Percentiles rank a stretch among this genome's conserved stretches.
These are phyloP conservation scores for Mortierella sp. DNA, from an alignment of 371 early-diverging fungal genomes.

Conservation along the genomic window DNA sequence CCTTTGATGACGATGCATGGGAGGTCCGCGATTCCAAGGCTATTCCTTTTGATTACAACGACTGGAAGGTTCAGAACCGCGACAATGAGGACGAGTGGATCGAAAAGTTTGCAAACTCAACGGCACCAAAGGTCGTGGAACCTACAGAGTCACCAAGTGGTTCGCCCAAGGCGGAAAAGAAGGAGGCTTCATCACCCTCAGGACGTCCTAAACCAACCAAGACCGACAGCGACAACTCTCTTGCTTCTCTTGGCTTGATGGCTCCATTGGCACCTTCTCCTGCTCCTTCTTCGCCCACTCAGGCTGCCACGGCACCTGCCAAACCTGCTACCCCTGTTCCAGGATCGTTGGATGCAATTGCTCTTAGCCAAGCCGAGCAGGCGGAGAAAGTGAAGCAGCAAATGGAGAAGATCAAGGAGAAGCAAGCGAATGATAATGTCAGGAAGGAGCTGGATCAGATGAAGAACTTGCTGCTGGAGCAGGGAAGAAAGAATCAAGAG, in stretches of 20 bases:
- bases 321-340: constrained; percentile 39
- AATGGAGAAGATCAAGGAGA: constrained; percentile 49
- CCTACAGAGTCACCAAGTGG: constrained; percentile 42
- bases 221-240: constrained; percentile 43
- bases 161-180: constrained; percentile 41
- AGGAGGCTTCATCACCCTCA: constrained; percentile 35
- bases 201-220: constrained; percentile 43
- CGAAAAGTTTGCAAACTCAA: constrained; percentile 42
- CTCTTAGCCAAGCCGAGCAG: constrained; percentile 38
- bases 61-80: constrained; percentile 54
- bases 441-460: constrained; percentile 47
- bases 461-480: no score
- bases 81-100: constrained; percentile 56
- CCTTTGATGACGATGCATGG: constrained; percentile 70
- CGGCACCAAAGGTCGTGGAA: constrained; percentile 37
- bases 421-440: constrained; percentile 36
- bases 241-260: constrained; percentile 29
- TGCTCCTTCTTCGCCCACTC: constrained; percentile 14
- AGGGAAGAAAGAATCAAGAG: no score
- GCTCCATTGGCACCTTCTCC: constrained; percentile 37
- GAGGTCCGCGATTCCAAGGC: constrained; percentile 57
- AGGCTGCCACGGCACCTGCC: constrained; percentile 13
- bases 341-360: constrained; percentile 45
- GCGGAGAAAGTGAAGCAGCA: constrained; percentile 50
- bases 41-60: constrained; percentile 54